Conservation (phyloP, 768 basidiomycete species). For the Lyophyllum shimeji region DNA sequence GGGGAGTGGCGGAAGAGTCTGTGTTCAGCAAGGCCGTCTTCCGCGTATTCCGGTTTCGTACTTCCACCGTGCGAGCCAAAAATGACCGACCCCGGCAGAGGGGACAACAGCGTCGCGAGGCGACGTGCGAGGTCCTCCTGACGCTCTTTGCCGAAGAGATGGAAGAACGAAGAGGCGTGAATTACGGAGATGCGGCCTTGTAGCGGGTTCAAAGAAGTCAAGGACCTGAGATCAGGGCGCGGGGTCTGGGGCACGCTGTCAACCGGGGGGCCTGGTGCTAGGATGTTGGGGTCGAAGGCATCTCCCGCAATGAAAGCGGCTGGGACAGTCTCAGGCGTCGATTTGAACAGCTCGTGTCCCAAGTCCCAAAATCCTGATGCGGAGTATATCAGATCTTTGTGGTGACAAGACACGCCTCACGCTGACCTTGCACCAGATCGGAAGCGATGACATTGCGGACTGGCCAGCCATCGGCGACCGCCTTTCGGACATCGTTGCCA, state of each 20-base stretch:
- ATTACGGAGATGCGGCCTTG: constrained; percentile 48
- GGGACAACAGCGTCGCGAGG: constrained; percentile 42
- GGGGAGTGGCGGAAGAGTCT: constrained; percentile 35
- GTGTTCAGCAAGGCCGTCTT: background rate
- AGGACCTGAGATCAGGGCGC: constrained; percentile 24
- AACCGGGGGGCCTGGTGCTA: constrained; percentile 24
- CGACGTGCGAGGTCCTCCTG: constrained; percentile 41
- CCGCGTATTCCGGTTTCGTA: constrained; percentile 28
- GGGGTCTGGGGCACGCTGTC: constrained; percentile 19
- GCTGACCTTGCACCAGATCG: constrained; percentile 28
- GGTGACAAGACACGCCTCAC: background rate
- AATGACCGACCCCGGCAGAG: constrained; percentile 42
- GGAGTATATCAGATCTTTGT: background rate
- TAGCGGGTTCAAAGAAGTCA: constrained; percentile 44
- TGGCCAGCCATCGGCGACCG: constrained; percentile 32
- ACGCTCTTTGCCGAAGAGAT: constrained; percentile 41
- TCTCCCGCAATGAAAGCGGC: constrained; percentile 51
- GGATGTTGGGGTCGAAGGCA: constrained; percentile 38
- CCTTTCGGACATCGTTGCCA: constrained; percentile 32
- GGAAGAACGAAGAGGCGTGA: constrained; percentile 52
- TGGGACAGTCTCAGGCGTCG: constrained; percentile 44
- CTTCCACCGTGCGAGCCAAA: constrained; percentile 40
- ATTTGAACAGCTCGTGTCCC: constrained; percentile 52
- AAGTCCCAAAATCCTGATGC: constrained; percentile 50
- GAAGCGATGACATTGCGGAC: constrained; percentile 27